These are phyloP conservation scores for Seiridium unicorne DNA, from an alignment of 2,329 filamentous ascomycete species.

Conservation along the genomic window DNA sequence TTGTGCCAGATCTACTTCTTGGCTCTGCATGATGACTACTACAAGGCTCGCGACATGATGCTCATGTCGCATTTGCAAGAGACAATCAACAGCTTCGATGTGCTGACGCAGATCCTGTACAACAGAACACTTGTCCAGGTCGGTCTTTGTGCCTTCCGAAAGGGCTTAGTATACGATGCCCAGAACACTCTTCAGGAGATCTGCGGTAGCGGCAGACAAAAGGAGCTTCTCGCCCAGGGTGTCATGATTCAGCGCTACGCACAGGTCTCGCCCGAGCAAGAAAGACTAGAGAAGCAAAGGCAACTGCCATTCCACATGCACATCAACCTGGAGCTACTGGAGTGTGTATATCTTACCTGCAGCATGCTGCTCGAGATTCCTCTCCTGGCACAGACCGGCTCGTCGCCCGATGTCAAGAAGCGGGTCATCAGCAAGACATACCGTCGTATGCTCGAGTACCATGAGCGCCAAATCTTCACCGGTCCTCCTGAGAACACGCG, in stretches of 20 bases:
- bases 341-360: slow-evolving; percentile 98
- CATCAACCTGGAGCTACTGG: slow-evolving; percentile 97
- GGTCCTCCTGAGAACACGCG: slow-evolving; percentile 98
- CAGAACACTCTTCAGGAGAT: slow-evolving; percentile 98
- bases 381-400: slow-evolving; percentile 92
- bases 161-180: slow-evolving; percentile 93
- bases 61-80: slow-evolving; percentile 99
- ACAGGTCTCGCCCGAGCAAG: slow-evolving; percentile 95
- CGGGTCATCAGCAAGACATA: slow-evolving; percentile 99
- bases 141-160: slow-evolving; percentile 96
- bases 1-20: slow-evolving; percentile 98
- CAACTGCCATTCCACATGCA: slow-evolving; percentile 99
- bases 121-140: slow-evolving; percentile 98
- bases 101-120: slow-evolving; percentile 96
- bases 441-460: slow-evolving; percentile 98
- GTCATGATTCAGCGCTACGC: slow-evolving; percentile 97
- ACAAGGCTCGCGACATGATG: slow-evolving; percentile 97
- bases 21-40: slow-evolving; percentile 96
- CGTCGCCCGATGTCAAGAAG: slow-evolving; percentile 95
- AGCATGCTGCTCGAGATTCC: slow-evolving; percentile 99
- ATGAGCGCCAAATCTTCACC: slow-evolving; percentile 98
- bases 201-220: slow-evolving; percentile 94
- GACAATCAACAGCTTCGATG: slow-evolving; percentile 94
- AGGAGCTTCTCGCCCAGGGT: slow-evolving; percentile 95
- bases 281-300: slow-evolving; percentile 93